Evolutionary conservation across 164 flowering plant species (phyloP).

Genomic region (Annona cherimola): DNA sequence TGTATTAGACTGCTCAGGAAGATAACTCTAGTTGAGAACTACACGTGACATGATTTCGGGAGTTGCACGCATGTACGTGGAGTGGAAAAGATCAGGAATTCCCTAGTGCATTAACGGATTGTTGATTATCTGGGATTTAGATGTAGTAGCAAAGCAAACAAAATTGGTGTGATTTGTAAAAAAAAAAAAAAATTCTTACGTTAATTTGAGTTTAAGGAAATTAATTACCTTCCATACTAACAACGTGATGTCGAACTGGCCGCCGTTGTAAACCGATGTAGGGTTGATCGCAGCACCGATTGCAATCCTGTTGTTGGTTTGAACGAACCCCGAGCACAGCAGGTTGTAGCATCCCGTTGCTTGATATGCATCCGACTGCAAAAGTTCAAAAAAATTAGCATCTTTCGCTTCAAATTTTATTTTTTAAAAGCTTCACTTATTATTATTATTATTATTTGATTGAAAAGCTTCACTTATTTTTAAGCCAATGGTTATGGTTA

Average conservation of each 20-base stretch:
- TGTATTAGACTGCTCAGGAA: too few species aligned
- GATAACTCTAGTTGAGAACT: too few species aligned
- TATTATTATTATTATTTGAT: too few species aligned
- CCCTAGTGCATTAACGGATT: not conserved
- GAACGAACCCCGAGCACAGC: constrained; percentile 91
- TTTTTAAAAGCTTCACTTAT: not conserved
- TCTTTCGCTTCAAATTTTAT: not conserved
- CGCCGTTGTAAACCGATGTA: constrained; percentile 49
- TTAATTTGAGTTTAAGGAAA: too few species aligned
- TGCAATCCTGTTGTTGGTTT: constrained; percentile 79
- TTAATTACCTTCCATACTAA: constrained; percentile 88
- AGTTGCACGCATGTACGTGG: too few species aligned
- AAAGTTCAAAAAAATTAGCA: not conserved
- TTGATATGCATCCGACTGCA: constrained; percentile 93
- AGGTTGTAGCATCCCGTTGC: constrained; percentile 96
- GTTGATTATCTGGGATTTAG: not conserved
- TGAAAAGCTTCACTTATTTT: not conserved
- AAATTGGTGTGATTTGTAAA: not conserved
- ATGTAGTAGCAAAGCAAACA: not conserved
- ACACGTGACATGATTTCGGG: too few species aligned
- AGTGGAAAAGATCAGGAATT: too few species aligned
- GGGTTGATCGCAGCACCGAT: constrained; percentile 96
- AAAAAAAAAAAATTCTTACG: not conserved
- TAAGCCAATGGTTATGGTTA: not conserved
- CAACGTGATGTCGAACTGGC: constrained; percentile 80